Conservation (phyloP, 805 yeast genomes). For the Wickerhamiella kurtzmanii region DNA sequence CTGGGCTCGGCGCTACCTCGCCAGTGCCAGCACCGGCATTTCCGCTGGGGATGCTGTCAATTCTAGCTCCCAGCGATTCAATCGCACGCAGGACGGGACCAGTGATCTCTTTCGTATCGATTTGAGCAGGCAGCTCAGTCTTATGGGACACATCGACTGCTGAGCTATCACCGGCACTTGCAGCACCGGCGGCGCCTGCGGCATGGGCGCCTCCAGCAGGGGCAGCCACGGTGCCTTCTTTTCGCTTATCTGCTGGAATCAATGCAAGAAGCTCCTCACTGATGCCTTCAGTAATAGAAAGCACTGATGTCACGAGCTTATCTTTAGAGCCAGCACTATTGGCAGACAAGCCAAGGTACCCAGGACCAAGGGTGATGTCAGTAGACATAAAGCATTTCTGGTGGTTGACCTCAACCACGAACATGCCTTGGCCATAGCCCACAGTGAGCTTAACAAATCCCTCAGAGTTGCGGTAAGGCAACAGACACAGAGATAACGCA, state of each 20-base stretch:
- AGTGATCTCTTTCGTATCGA: neutral
- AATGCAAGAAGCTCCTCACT: conserved; percentile 9
- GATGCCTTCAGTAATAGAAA: conserved; percentile 11
- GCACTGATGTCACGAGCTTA: conserved; percentile 10
- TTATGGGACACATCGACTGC: neutral
- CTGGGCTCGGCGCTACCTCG: neutral
- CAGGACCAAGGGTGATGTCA: conserved; percentile 20
- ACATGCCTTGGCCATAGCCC: conserved; percentile 22
- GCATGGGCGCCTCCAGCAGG: neutral
- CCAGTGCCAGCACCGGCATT: neutral
- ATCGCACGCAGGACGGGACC: conserved; percentile 1
- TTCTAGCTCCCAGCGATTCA: neutral
- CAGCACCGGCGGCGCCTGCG: conserved; percentile 3
- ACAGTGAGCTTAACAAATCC: conserved; percentile 21
- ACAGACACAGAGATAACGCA: conserved; percentile 27
- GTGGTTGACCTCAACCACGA: conserved; percentile 28
- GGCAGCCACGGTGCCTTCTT: neutral
- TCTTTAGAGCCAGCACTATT: conserved; percentile 15
- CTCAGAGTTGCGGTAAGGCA: conserved; percentile 25
- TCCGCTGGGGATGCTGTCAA: neutral
- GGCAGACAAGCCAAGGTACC: conserved; percentile 27
- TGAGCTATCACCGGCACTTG: neutral
- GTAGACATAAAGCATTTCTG: conserved; percentile 26
- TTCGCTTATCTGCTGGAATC: conserved; percentile 10
- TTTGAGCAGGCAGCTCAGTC: neutral